Evolutionary conservation across 2,329 filamentous ascomycete genomes (phyloP).

Genomic region (Alternaria brassicicola): DNA sequence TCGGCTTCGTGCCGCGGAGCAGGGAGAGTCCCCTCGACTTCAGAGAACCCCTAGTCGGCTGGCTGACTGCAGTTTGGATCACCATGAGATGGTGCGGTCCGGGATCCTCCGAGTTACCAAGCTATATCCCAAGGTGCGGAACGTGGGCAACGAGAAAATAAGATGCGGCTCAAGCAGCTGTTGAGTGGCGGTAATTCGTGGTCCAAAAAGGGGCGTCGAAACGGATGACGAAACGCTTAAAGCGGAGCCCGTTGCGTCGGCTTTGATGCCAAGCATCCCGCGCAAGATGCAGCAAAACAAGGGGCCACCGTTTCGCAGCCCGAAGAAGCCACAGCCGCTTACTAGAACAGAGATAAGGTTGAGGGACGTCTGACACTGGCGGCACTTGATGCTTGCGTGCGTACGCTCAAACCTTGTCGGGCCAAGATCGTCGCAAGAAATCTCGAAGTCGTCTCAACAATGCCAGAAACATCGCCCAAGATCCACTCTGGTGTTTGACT

Average conservation of each 20-base stretch:
- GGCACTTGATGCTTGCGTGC: slow-evolving; percentile 20
- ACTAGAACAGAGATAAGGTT: slow-evolving; percentile 24
- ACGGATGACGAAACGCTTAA: slow-evolving; percentile 43
- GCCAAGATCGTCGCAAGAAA: slow-evolving; percentile 11
- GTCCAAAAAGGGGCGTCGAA: slow-evolving; percentile 34
- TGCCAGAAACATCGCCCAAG: slow-evolving; percentile 19
- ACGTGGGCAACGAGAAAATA: slow-evolving; percentile 26
- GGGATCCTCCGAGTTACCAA: slow-evolving; percentile 24
- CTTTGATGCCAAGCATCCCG: slow-evolving; percentile 40
- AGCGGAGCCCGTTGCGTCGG: slow-evolving; percentile 39
- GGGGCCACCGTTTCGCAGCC: slow-evolving; percentile 35
- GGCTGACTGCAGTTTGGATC: slow-evolving; percentile 10
- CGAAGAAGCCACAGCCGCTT: slow-evolving; percentile 28
- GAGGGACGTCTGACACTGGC: slow-evolving; percentile 14
- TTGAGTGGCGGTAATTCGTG: slow-evolving; percentile 23
- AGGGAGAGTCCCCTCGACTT: slow-evolving; percentile 13
- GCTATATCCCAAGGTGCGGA: slow-evolving; percentile 20
- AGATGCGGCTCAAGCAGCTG: slow-evolving; percentile 37
- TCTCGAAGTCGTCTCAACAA: slow-evolving; percentile 25
- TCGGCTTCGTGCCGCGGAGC: slow-evolving; percentile 15
- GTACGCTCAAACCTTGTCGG: slow-evolving; percentile 21
- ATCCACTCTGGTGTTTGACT: slow-evolving; percentile 31
- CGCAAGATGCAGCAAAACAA: slow-evolving; percentile 33
- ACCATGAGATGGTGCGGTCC: slow-evolving; percentile 17
- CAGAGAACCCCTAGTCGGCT: slow-evolving; percentile 2